Base-by-base conservation (phyloP, 495 filamentous ascomycete genomes). In the Aspergillus asperescens region DNA sequence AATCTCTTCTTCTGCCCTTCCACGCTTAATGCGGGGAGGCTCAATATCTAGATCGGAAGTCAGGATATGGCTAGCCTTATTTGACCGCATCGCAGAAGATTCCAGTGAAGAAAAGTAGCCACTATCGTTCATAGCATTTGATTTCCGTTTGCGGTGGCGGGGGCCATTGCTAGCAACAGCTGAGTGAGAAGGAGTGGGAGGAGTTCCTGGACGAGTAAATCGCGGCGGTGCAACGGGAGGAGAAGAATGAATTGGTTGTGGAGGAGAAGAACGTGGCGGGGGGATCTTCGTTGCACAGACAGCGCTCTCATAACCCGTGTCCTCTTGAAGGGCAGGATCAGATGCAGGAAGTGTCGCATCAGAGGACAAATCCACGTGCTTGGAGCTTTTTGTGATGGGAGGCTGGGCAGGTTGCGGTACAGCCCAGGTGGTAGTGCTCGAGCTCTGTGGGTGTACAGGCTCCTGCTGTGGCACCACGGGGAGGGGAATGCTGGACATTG, bases 101-200 rank as follows among this genome's bases (percentile, higher is more conserved):
- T 96, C 93, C n/a, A 98, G 72, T 0, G 92, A 96, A 1, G 93
- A 98, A 60, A 95, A 95, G 66, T 96, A 98, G 9, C 93, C 93
- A 65, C 91, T 96, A 61, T 98, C 93, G 58, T 95, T 90, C 72
- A 95, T 83, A 12, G 82, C 81, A 58, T 82, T 80, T n/a, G 68
- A 68, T 62, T 88, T 91, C 39, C 86, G 82, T 67, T 88, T 92
- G 42, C 83, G 80, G 10, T 77, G 71, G 10, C 77, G 81, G 56
- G 75, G 77, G 35, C 71, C 75, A 35, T 72, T 65, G 25, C 64
- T 70, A 16, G 86, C 69, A 3, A 63, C 60, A 16, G 46, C 13
- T 15, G 76, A 70, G n/a, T 82, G 79, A 46, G 76, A 79, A 5
- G 80, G 74, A 3, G 83, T 82, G 15, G 91, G 89, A 27, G 92